Percentiles rank a stretch among this genome's conserved stretches.
Evolutionary conservation across 139 green algal genomes (phyloP).

Genomic region (Zygnema cylindricum): DNA sequence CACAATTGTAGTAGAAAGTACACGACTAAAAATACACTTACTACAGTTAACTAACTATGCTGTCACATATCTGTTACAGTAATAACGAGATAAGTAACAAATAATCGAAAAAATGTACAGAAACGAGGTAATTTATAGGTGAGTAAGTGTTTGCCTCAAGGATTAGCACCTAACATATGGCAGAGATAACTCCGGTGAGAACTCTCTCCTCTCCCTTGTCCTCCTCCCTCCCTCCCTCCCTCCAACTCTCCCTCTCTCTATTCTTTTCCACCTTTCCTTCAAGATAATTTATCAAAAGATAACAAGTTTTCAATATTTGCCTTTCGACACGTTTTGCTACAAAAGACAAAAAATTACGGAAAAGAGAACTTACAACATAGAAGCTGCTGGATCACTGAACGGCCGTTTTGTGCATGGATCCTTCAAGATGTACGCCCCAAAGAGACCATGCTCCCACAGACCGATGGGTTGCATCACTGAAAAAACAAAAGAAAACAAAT

Average conservation of each 20-base stretch:
- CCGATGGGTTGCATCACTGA: neutral
- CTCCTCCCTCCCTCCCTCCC: neutral
- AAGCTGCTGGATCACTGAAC: neutral
- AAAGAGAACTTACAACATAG: neutral
- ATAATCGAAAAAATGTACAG: no score
- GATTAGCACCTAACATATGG: no score
- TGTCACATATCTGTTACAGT: no score
- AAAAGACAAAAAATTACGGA: neutral
- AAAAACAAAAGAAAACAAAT: neutral
- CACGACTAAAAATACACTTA: no score
- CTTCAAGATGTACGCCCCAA: neutral
- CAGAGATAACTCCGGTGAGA: no score
- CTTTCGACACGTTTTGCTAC: neutral
- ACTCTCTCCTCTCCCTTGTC: neutral
- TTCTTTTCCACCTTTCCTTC: neutral
- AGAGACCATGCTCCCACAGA: neutral
- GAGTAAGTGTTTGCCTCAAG: no score
- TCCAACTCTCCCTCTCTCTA: neutral
- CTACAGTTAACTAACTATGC: no score
- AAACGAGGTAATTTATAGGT: no score
- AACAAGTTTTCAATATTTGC: neutral
- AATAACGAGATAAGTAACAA: no score
- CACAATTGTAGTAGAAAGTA: no score
- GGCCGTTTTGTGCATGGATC: neutral
- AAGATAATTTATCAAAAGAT: neutral